A percentile compares a stretch with the other conserved stretches of the same genome.
Evolutionary conservation across 164 flowering plant species (phyloP).

Genomic region (Aristolochia contorta): DNA sequence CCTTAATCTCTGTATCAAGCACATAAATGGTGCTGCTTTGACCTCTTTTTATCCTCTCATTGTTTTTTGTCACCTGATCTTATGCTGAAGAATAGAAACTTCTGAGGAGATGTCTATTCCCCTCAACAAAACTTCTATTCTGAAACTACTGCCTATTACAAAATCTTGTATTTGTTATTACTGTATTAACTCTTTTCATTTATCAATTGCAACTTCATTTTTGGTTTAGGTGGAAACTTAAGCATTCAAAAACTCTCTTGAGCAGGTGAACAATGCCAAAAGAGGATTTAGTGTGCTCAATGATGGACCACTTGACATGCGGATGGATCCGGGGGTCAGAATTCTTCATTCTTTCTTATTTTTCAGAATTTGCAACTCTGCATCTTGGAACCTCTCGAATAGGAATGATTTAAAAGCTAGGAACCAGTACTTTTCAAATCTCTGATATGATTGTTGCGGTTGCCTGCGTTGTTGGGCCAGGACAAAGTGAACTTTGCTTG

Average conservation of each 20-base stretch:
- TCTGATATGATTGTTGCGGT: too few relatives aligned
- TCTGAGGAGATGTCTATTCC: too few relatives aligned
- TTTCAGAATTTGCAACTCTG: not conserved
- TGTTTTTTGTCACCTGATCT: not conserved
- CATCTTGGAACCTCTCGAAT: not conserved
- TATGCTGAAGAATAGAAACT: too few relatives aligned
- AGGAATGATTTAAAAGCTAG: too few relatives aligned
- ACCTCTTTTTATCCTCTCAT: not conserved
- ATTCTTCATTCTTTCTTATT: not conserved
- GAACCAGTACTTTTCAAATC: too few relatives aligned
- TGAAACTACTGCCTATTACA: not conserved
- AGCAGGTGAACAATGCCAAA: slow-evolving; percentile 66
- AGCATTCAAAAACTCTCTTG: not conserved
- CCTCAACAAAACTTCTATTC: not conserved
- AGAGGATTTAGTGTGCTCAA: slow-evolving; percentile 88
- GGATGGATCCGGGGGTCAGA: slow-evolving; percentile 84
- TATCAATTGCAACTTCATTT: not conserved
- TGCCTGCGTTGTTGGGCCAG: too few relatives aligned
- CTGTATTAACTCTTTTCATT: too few relatives aligned
- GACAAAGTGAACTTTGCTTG: too few relatives aligned
- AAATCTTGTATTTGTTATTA: not conserved
- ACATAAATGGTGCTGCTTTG: not conserved
- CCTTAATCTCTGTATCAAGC: not conserved
- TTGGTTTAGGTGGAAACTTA: not conserved
- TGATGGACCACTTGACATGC: slow-evolving; percentile 96